Evolutionary conservation across 2,329 filamentous ascomycete genomes (phyloP).

Genomic region (Beauveria brongniartii): DNA sequence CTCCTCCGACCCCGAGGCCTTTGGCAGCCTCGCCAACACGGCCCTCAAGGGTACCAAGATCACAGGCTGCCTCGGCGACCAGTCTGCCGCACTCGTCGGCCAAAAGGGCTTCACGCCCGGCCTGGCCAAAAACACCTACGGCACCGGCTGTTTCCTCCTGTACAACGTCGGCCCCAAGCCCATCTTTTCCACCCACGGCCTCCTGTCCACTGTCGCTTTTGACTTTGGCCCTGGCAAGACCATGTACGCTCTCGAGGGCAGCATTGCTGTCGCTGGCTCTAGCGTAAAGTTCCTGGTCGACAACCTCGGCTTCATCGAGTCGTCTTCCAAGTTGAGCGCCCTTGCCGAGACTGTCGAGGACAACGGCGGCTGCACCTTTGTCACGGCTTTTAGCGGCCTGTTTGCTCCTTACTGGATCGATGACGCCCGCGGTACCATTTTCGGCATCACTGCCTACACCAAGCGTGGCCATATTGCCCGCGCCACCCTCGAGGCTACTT

Average conservation of each 20-base stretch:
- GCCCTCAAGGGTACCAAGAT: conserved; percentile 60
- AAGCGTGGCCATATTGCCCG: conserved; percentile 70
- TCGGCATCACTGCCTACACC: conserved; percentile 70
- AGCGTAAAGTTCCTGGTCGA: conserved; percentile 62
- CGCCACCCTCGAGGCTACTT: conserved; percentile 72
- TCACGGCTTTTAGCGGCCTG: conserved; percentile 73
- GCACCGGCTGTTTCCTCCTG: conserved; percentile 75
- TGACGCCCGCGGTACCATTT: conserved; percentile 71
- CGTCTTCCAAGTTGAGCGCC: conserved; percentile 35
- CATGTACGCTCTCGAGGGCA: conserved; percentile 70
- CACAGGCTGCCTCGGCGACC: conserved; percentile 71
- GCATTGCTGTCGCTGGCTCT: conserved; percentile 68
- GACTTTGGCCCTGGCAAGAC: conserved; percentile 60
- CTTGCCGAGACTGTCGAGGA: conserved; percentile 47
- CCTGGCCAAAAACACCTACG: conserved; percentile 77
- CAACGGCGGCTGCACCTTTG: conserved; percentile 68
- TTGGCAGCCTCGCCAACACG: conserved; percentile 55
- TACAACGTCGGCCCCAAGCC: conserved; percentile 77
- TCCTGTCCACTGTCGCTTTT: conserved; percentile 71
- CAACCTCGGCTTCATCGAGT: conserved; percentile 48
- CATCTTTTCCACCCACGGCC: conserved; percentile 68
- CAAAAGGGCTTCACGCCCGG: conserved; percentile 71
- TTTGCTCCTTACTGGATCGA: conserved; percentile 84
- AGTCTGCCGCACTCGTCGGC: conserved; percentile 73
- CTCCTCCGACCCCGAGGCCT: conserved; percentile 61